Percentiles rank a stretch among this genome's conserved stretches.
Evolutionary conservation across 805 yeast species (phyloP).

Genomic region (Cyberlindnera mycetangii): DNA sequence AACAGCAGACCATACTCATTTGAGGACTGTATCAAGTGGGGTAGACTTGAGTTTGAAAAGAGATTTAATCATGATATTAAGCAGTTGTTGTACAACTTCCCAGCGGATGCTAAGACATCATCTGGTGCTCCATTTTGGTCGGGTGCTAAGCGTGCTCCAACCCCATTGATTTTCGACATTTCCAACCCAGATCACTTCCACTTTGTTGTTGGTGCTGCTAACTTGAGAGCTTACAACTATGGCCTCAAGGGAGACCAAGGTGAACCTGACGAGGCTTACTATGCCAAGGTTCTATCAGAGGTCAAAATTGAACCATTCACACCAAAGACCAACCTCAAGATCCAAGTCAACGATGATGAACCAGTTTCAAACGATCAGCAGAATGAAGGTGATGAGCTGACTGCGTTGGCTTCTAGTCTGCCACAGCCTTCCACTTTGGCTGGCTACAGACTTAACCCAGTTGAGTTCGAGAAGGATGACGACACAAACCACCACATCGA

Average conservation of each 20-base stretch:
- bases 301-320: slow-evolving; percentile 59
- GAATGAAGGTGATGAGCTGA: slow-evolving; percentile 61
- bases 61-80: slow-evolving; percentile 82
- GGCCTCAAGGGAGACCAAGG: slow-evolving; percentile 78
- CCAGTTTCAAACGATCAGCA: slow-evolving; percentile 74
- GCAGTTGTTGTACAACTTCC: slow-evolving; percentile 92
- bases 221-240: slow-evolving; percentile 83
- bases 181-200: slow-evolving; percentile 74
- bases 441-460: slow-evolving; percentile 84
- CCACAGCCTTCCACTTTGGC: slow-evolving; percentile 89
- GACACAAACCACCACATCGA: slow-evolving; percentile 96
- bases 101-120: slow-evolving; percentile 87
- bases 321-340: slow-evolving; percentile 73
- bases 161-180: slow-evolving; percentile 75
- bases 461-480: slow-evolving; percentile 97
- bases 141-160: slow-evolving; percentile 96
- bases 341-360: slow-evolving; percentile 83
- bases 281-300: slow-evolving; percentile 49
- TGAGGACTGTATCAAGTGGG: slow-evolving; percentile 96
- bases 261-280: slow-evolving; percentile 45
- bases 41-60: slow-evolving; percentile 81
- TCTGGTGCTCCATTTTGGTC: slow-evolving; percentile 96
- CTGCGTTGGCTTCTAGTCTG: slow-evolving; percentile 66
- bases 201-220: slow-evolving; percentile 86
- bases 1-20: slow-evolving; percentile 82